Evolutionary conservation across 2,329 filamentous ascomycete genomes (phyloP).

Genomic region (Ceratocystis colombiana): DNA sequence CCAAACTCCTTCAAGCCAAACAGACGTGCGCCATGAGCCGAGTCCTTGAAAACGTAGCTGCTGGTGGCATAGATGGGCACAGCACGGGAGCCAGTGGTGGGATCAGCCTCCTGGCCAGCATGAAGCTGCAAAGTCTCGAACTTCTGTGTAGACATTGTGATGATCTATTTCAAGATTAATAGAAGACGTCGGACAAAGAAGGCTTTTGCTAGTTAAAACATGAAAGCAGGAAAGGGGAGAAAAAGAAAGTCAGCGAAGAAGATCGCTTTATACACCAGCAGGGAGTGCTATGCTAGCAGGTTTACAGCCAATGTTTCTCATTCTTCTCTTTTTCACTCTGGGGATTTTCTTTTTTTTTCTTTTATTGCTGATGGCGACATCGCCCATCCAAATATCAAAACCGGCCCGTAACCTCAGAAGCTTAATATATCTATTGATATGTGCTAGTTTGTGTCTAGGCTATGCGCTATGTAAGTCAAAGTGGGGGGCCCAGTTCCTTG

Average conservation of each 20-base stretch:
- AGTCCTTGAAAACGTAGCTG: constrained; percentile 93
- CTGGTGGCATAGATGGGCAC: constrained; percentile 94
- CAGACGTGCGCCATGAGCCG: constrained; percentile 83
- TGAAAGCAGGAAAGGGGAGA: neutral
- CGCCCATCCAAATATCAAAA: neutral
- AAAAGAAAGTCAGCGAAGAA: neutral
- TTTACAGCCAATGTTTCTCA: neutral
- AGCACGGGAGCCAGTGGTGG: constrained; percentile 73
- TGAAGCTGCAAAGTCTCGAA: constrained; percentile 83
- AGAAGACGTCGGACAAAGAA: constrained; percentile 25
- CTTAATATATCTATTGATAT: neutral
- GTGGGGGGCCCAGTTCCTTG: constrained; percentile 16
- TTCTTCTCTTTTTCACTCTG: neutral
- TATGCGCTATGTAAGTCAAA: constrained; percentile 24
- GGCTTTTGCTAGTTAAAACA: neutral
- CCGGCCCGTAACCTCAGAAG: constrained; percentile 6
- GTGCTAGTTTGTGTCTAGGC: neutral
- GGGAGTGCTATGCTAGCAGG: neutral
- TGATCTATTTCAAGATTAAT: constrained; percentile 18
- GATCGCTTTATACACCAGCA: neutral
- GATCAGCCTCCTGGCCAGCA: constrained; percentile 71
- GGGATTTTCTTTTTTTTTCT: neutral
- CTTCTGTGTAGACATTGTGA: constrained; percentile 41
- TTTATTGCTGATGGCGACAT: constrained; percentile 15
- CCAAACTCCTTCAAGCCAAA: constrained; percentile 95